Conservation (phyloP, 1,284 basidiomycete genomes). For the Gomphus bonarii region DNA sequence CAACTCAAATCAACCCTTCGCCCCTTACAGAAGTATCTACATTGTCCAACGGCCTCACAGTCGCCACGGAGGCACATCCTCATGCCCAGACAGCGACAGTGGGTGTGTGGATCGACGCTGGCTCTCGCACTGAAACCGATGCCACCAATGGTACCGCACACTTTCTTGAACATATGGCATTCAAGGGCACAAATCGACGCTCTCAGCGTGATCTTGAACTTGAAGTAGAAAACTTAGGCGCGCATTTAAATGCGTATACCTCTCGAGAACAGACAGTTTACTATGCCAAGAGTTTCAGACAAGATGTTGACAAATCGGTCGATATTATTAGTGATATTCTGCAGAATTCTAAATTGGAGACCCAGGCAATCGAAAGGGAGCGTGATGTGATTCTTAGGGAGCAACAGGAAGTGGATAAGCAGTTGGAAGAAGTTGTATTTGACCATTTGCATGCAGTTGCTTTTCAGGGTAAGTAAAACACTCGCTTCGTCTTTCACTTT, state of each 20-base stretch:
- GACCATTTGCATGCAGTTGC: conserved; percentile 97
- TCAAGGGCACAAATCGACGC: conserved; percentile 89
- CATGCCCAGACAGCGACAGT: conserved; percentile 97
- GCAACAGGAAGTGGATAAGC: conserved; percentile 99
- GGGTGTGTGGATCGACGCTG: conserved; percentile 98
- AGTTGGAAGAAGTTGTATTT: conserved; percentile 96
- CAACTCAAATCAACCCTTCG: conserved; percentile 58
- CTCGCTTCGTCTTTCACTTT: conserved; percentile 10
- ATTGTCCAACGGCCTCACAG: conserved; percentile 86
- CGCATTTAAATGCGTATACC: conserved; percentile 97
- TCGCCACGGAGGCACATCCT: conserved; percentile 86
- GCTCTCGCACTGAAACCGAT: conserved; percentile 92
- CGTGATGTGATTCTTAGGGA: conserved; percentile 95
- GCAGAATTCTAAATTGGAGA: conserved; percentile 94
- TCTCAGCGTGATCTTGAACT: conserved; percentile 90
- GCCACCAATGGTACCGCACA: conserved; percentile 95
- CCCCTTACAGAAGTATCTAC: conserved; percentile 84
- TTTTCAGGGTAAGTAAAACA: conserved; percentile 66
- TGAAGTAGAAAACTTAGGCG: conserved; percentile 97
- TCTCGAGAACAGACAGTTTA: conserved; percentile 99
- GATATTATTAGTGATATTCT: conserved; percentile 99
- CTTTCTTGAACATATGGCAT: conserved; percentile 98
- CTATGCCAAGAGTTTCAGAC: conserved; percentile 97
- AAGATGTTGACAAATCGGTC: conserved; percentile 87
- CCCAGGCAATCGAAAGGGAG: conserved; percentile 86